Base-by-base conservation (phyloP, 2,329 filamentous ascomycete genomes). In the Cucurbitaria berberidis region DNA sequence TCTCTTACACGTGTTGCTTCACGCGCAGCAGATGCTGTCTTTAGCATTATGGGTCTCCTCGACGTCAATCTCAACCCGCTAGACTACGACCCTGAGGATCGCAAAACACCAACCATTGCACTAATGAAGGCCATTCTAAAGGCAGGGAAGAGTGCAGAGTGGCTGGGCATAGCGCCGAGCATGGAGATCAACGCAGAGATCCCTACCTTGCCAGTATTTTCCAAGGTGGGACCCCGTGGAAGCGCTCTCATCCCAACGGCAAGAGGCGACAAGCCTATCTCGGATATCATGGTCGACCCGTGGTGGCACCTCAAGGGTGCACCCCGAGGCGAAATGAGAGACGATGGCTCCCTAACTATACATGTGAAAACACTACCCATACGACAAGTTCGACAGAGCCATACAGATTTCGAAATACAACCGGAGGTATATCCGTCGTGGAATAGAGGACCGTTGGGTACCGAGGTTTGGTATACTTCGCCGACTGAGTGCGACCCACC, bases 1-100 rank as follows among this genome's bases (percentile, higher is more conserved):
- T 29, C 59, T 10, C 39, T 55, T 5, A 46, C 55, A 50, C 53
- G 59, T 4, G 48, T 50, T 3, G 46, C 57, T 8, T 45, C 26
- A 5, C 18, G 46, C 5, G 40, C 48, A 4, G 43, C 46, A 19
- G 59, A 62, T 22, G 53, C 40, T 11, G 54, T 62, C 2, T 60
- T 60, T 44, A 62, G 59, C n/a, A 55, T 60, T 39, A 62, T 62
- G 59, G 59, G 57, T 27, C 16, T 60, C 5, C 45, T 62, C 19
- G 45, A 39, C 29, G 43, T 62, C 6, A 36, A n/a, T 8, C 49
- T 62, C 7, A 45, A 62, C 22, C 53, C 59, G 15, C 18, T 43
- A 4, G 26, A 40, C 9, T 62, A 34, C 29, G 19, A 35, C 7
- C 18, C 51, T 9, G 21, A 39, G 11, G 49, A 57, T 29, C 35